These are phyloP conservation scores for Picochlorum sp. DNA, from an alignment of 139 green algal genomes.

Conservation along the genomic window DNA sequence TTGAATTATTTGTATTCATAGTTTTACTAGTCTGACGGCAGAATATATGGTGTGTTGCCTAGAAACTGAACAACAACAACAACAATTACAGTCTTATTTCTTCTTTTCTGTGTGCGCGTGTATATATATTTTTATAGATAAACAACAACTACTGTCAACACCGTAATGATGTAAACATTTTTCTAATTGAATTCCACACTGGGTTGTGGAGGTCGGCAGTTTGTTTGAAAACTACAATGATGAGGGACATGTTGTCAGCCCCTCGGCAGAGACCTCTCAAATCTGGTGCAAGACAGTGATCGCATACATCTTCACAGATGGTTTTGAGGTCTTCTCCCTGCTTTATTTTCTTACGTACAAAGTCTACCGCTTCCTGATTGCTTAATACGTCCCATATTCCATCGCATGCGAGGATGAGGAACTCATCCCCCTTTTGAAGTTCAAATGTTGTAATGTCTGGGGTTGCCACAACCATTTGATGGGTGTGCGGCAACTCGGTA, in stretches of 20 bases:
- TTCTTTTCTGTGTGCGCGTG: no score
- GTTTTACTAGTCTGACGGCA: no score
- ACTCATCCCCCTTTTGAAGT: slow-evolving; percentile 59
- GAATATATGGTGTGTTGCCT: no score
- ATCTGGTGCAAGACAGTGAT: slow-evolving; percentile 19
- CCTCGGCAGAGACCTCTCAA: slow-evolving; percentile 24
- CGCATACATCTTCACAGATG: slow-evolving; percentile 26
- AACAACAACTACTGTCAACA: no score
- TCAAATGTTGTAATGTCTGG: slow-evolving; percentile 50
- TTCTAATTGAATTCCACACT: slow-evolving; percentile 9
- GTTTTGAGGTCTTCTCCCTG: neutral
- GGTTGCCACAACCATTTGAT: slow-evolving; percentile 64
- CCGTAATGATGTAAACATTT: neutral
- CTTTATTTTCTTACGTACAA: slow-evolving; percentile 15
- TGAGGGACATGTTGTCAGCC: slow-evolving; percentile 31
- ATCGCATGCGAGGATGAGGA: slow-evolving; percentile 84
- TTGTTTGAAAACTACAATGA: slow-evolving; percentile 26
- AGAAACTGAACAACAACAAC: no score
- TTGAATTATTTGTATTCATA: no score
- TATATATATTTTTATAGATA: no score
- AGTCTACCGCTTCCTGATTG: slow-evolving; percentile 48
- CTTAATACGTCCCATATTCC: slow-evolving; percentile 90
- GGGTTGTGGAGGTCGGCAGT: slow-evolving; percentile 6
- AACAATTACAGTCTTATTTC: no score
- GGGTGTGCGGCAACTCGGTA: slow-evolving; percentile 11